phyloP scores from a whole-genome alignment of 148 eudicot genomes.

The Simmondsia chinensis region DNA sequence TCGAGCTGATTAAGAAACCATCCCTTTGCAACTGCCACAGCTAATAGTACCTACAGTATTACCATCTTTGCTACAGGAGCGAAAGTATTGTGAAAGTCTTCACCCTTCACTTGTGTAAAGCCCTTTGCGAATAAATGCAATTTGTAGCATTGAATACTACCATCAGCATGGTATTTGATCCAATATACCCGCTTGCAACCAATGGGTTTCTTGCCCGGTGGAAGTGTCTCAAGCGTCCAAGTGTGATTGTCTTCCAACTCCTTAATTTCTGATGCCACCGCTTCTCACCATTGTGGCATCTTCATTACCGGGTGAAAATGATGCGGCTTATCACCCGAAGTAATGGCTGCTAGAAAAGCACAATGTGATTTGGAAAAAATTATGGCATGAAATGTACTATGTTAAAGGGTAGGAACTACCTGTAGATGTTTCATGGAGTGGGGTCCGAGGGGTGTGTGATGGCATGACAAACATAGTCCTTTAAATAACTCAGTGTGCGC shows the following conservation, averaged over 20 bases:
- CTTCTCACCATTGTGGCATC: neutral
- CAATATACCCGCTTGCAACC: neutral
- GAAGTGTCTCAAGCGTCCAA: neutral
- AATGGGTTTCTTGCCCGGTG: neutral
- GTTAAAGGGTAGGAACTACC: too few relatives aligned
- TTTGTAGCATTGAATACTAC: neutral
- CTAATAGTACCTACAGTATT: neutral
- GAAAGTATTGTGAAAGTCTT: neutral
- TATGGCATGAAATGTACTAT: too few relatives aligned
- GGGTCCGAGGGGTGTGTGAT: too few relatives aligned
- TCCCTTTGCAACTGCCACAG: neutral
- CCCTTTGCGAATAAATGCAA: neutral
- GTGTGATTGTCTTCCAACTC: constrained; percentile 1
- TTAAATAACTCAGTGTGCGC: too few relatives aligned
- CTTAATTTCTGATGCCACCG: neutral
- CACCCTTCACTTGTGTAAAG: neutral
- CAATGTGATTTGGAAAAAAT: neutral
- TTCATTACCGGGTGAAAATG: neutral
- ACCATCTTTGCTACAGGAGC: neutral
- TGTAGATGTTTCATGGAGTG: too few relatives aligned
- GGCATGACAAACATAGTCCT: too few relatives aligned
- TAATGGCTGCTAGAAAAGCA: neutral
- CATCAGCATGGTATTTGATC: neutral
- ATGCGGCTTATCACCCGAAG: neutral
- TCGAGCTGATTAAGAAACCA: neutral